These are phyloP conservation scores for Aspergillus unguis DNA, from an alignment of 2,329 filamentous ascomycete genomes.

Conservation along the genomic window DNA sequence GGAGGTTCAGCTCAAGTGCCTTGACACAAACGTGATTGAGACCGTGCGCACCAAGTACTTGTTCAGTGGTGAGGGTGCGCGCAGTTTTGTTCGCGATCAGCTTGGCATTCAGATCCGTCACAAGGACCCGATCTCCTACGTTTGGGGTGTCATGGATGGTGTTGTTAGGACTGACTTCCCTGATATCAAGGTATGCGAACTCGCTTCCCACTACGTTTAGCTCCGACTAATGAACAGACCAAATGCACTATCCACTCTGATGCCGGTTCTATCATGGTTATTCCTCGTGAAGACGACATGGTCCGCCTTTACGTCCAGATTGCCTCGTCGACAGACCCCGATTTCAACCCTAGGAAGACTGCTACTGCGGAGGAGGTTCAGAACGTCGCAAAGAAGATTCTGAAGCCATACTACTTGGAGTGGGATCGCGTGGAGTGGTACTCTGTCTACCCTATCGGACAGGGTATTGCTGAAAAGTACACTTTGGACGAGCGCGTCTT, in stretches of 20 bases:
- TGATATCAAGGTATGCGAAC: slow-evolving; percentile 53
- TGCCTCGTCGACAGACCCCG: slow-evolving; percentile 58
- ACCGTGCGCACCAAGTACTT: slow-evolving; percentile 62
- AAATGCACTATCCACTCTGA: slow-evolving; percentile 67
- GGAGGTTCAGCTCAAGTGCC: slow-evolving; percentile 70
- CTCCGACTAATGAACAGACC: slow-evolving; percentile 43
- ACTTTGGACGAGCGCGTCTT: slow-evolving; percentile 63
- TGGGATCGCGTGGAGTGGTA: slow-evolving; percentile 66
- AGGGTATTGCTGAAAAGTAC: slow-evolving; percentile 63
- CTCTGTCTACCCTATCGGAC: slow-evolving; percentile 64
- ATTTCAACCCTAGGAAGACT: slow-evolving; percentile 60
- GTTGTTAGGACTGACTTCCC: slow-evolving; percentile 63
- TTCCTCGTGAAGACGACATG: slow-evolving; percentile 51
- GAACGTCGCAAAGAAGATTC: slow-evolving; percentile 54
- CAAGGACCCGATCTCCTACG: slow-evolving; percentile 62
- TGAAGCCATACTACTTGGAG: slow-evolving; percentile 58
- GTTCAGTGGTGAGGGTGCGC: slow-evolving; percentile 61
- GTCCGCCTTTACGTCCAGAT: slow-evolving; percentile 55
- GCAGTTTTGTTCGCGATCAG: slow-evolving; percentile 58
- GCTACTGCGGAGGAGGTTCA: slow-evolving; percentile 60
- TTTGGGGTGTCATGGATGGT: slow-evolving; percentile 67
- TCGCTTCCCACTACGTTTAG: neutral
- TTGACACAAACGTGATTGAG: slow-evolving; percentile 68
- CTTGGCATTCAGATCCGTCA: slow-evolving; percentile 65
- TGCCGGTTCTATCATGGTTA: slow-evolving; percentile 62